Evolutionary conservation across 2,329 filamentous ascomycete genomes (phyloP).

Genomic region (Emericellopsis cladophorae): DNA sequence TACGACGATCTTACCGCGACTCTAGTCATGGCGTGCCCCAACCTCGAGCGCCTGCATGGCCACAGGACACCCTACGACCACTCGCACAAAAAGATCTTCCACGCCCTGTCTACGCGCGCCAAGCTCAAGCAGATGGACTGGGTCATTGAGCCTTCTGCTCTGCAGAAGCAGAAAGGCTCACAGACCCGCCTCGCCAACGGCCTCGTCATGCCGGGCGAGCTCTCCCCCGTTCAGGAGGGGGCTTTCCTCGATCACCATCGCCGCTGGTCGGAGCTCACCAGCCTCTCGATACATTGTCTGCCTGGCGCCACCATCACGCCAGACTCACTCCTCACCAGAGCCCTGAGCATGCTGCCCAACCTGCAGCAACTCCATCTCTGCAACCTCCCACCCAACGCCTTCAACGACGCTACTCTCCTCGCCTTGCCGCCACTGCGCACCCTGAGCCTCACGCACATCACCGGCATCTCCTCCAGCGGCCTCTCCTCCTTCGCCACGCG

Average conservation of each 20-base stretch:
- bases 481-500: constrained; percentile 44
- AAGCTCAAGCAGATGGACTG: constrained; percentile 47
- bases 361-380: constrained; percentile 49
- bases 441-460: constrained; percentile 40
- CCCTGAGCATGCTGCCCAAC: constrained; percentile 36
- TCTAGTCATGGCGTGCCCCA: constrained; percentile 52
- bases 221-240: constrained; percentile 19
- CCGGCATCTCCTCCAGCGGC: constrained; percentile 42
- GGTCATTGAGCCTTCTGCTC: constrained; percentile 31
- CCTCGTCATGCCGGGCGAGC: constrained; percentile 14
- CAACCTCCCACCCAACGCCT: constrained; percentile 39
- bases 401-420: constrained; percentile 42
- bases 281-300: constrained; percentile 44
- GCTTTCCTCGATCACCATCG: constrained; percentile 38
- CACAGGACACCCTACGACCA: constrained; percentile 42
- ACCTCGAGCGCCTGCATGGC: constrained; percentile 45
- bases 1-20: constrained; percentile 48
- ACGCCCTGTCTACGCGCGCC: constrained; percentile 44
- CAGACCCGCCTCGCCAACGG: constrained; percentile 5
- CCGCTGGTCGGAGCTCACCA: constrained; percentile 42
- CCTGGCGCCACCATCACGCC: constrained; percentile 41
- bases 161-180: constrained; percentile 15
- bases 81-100: constrained; percentile 40
- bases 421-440: constrained; percentile 40
- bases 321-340: constrained; percentile 35